Evolutionary conservation across 116 monocot species (phyloP), one percentile per base, ranked within the genome.

Genomic region (Phalaenopsis hybrid): DNA sequence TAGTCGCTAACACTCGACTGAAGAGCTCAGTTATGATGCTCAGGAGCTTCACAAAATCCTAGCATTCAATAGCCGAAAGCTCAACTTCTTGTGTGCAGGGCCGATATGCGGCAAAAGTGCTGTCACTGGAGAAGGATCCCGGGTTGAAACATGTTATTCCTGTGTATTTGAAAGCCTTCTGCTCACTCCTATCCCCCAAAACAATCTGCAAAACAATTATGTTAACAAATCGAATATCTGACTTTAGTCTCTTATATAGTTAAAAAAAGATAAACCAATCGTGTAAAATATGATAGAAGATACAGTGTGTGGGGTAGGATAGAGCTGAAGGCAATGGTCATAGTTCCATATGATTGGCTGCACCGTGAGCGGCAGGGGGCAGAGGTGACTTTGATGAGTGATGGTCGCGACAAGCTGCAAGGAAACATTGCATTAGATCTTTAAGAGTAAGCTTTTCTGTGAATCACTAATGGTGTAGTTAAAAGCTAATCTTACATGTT

Each of bases 261-360:
- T 65, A 65, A 8, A 0, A 21, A 65, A 55, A 15, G 15, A 28
- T 41, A 17, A 73, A 41, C 15, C 41, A 75, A 3, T 46, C n/a
- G 8, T 46, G n/a, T 45, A 18, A 13, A 33, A 6, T 5, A 12
- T 72, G 15, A 45, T n/a, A 44, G 51, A 61, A 59, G 37, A 77
- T 89, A 95, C 99, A 85, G 92, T 88, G 57, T 99, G 94, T 16
- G 99, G 95, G 69, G 90, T 94, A 46, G 99, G 99, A 85, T 99
- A 99, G 77, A 99, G 49, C 31, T 89, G 85, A 13, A 99, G 92
- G 85, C 89, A 92, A 81, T 99, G 95, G 78, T 99, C 99, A 81
- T 99, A 99, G 85, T 92, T 99, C 99, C 99, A 99, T 49, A 99
- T 94, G 73, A 99, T 92, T 20, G 99, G 94, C 83, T 99, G 92